Percentiles rank a stretch among this genome's conserved stretches.
Evolutionary conservation across 768 basidiomycete species (phyloP).

Genomic region (Tubosaeta brunneosetosa): DNA sequence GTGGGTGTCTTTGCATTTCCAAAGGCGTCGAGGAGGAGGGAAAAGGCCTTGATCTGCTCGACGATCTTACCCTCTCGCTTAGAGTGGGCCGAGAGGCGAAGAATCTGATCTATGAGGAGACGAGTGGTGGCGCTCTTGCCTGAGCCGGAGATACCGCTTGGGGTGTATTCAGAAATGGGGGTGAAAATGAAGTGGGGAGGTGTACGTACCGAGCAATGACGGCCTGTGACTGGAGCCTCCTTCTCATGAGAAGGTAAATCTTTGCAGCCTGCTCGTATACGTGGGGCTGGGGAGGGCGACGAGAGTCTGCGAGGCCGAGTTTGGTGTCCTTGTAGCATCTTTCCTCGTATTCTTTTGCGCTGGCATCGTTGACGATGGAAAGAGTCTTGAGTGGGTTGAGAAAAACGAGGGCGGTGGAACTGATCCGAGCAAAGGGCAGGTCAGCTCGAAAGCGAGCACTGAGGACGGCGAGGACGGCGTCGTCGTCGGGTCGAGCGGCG

Average conservation of each 20-base stretch:
- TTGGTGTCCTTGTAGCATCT: slow-evolving; percentile 50
- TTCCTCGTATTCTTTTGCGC: slow-evolving; percentile 54
- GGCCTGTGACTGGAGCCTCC: slow-evolving; percentile 50
- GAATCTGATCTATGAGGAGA: slow-evolving; percentile 53
- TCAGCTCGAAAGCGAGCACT: slow-evolving; percentile 56
- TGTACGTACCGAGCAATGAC: slow-evolving; percentile 49
- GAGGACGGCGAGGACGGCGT: slow-evolving; percentile 51
- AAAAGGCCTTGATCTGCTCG: slow-evolving; percentile 53
- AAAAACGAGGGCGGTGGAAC: slow-evolving; percentile 46
- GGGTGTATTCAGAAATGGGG: slow-evolving; percentile 11
- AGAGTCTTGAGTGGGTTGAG: slow-evolving; percentile 60
- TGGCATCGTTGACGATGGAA: slow-evolving; percentile 52
- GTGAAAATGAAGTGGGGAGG: slow-evolving; percentile 5
- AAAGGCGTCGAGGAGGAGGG: slow-evolving; percentile 56
- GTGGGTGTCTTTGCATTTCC: slow-evolving; percentile 61
- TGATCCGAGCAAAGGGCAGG: slow-evolving; percentile 49
- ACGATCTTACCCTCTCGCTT: slow-evolving; percentile 49
- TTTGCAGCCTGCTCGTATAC: slow-evolving; percentile 59
- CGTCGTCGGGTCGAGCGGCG: slow-evolving; percentile 48
- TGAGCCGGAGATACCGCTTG: slow-evolving; percentile 60
- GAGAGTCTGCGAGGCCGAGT: slow-evolving; percentile 34
- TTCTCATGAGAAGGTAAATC: slow-evolving; percentile 55
- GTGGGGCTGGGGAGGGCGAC: slow-evolving; percentile 49
- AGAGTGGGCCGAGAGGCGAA: slow-evolving; percentile 56
- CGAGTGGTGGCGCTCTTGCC: slow-evolving; percentile 52